Percentiles rank a stretch among this genome's conserved stretches.
Conservation (phyloP, 2,329 filamentous ascomycete species). For the Coleophoma eucalyptorum region DNA sequence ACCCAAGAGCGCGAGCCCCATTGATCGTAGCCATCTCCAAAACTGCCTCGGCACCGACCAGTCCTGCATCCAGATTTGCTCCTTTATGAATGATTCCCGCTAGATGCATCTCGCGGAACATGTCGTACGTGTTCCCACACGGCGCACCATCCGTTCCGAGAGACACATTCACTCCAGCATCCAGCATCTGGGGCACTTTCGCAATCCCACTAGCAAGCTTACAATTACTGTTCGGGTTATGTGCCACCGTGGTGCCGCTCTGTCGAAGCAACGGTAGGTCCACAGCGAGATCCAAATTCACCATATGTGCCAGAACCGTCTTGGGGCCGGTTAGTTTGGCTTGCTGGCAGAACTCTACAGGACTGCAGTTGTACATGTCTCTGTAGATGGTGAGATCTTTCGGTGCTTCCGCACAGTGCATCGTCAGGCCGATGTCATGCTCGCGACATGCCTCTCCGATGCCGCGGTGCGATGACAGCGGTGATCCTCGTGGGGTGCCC, state of each 20-base stretch:
- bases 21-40: conserved; percentile 49
- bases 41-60: conserved; percentile 39
- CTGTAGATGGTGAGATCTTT: conserved; percentile 33
- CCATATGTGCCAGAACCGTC: conserved; percentile 48
- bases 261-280: conserved; percentile 35
- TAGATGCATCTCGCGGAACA: conserved; percentile 49
- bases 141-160: conserved; percentile 50
- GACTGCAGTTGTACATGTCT: conserved; percentile 34
- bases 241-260: conserved; percentile 41
- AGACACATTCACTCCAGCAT: conserved; percentile 38
- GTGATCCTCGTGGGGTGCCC: conserved; percentile 40
- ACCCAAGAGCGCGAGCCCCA: conserved; percentile 42
- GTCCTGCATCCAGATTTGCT: conserved; percentile 33
- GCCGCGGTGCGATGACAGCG: conserved; percentile 31
- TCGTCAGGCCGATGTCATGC: conserved; percentile 39
- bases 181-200: conserved; percentile 39
- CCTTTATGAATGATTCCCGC: conserved; percentile 46
- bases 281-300: conserved; percentile 38
- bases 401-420: conserved; percentile 41
- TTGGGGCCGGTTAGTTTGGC: conserved; percentile 34
- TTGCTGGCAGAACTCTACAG: conserved; percentile 37
- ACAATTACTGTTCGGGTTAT: conserved; percentile 47
- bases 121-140: conserved; percentile 47
- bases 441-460: conserved; percentile 35
- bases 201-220: conserved; percentile 49